Evolutionary conservation across 1,284 basidiomycete species (phyloP).

Genomic region (Rhodotorula sp.): DNA sequence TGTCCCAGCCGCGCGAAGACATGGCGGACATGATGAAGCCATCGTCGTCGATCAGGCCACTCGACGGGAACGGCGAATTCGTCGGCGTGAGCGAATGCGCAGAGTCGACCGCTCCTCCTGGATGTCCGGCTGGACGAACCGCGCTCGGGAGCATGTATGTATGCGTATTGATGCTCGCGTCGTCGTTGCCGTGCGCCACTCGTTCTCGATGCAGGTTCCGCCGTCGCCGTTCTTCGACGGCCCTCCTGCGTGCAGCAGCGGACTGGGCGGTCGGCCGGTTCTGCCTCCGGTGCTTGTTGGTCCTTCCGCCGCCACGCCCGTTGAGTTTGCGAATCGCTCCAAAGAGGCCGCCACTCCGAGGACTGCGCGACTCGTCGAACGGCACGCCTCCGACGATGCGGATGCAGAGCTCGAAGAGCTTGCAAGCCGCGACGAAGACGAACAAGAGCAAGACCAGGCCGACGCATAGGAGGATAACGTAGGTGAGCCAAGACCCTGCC

Average conservation of each 20-base stretch:
- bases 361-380: conserved; percentile 78
- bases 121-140: conserved; percentile 8
- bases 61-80: conserved; percentile 16
- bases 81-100: conserved; percentile 5
- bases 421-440: conserved; percentile 68
- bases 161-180: conserved; percentile 15
- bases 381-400: conserved; percentile 75
- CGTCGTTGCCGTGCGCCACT: conserved; percentile 11
- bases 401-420: conserved; percentile 75
- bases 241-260: conserved; percentile 4
- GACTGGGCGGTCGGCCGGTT: neutral
- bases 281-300: conserved; percentile 10
- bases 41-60: conserved; percentile 57
- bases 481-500: conserved; percentile 85
- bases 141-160: conserved; percentile 26
- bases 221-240: conserved; percentile 5
- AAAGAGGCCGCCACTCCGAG: conserved; percentile 77
- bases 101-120: conserved; percentile 4
- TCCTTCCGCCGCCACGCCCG: conserved; percentile 54
- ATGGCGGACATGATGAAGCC: conserved; percentile 79
- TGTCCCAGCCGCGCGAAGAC: conserved; percentile 50
- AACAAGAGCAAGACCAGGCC: conserved; percentile 80
- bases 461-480: conserved; percentile 83
- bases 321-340: conserved; percentile 60
- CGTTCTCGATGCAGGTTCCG: conserved; percentile 22